Conservation (phyloP, 176 grass and related monocot genomes). For the Musa schizocarpa region DNA sequence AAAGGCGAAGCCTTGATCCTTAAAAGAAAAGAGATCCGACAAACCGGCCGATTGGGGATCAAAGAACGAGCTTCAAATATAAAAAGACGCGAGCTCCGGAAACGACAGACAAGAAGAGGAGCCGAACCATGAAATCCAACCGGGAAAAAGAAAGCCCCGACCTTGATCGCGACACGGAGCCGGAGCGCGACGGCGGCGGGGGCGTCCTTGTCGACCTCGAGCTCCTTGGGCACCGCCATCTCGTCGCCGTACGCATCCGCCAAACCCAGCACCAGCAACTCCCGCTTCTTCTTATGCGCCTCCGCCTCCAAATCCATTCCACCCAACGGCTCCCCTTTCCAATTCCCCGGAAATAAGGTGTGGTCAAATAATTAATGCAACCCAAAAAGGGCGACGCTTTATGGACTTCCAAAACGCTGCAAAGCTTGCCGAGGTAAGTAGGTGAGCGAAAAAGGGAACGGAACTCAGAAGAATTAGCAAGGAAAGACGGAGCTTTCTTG, state of each 20-base stretch:
- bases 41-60: background rate
- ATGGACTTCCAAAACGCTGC: background rate
- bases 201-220: conserved; percentile 3
- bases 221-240: conserved; percentile 15
- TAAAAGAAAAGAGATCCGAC: background rate
- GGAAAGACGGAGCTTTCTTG: background rate
- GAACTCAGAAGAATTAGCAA: background rate
- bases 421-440: no score
- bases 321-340: background rate
- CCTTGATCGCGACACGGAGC: conserved; percentile 27
- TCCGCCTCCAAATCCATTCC: conserved; percentile 14
- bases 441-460: background rate
- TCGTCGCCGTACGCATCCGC: conserved; percentile 2
- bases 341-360: background rate
- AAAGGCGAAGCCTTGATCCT: background rate
- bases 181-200: conserved; percentile 7
- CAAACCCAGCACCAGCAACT: background rate
- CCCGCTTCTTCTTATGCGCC: conserved; percentile 3
- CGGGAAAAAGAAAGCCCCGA: conserved; percentile 6
- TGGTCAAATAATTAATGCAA: background rate
- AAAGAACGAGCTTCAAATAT: background rate
- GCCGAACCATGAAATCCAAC: background rate
- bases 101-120: background rate
- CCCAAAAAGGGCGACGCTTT: background rate
- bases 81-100: background rate